Base-by-base conservation (phyloP, 495 filamentous ascomycete species). In the Barbatosphaeria neglecta region DNA sequence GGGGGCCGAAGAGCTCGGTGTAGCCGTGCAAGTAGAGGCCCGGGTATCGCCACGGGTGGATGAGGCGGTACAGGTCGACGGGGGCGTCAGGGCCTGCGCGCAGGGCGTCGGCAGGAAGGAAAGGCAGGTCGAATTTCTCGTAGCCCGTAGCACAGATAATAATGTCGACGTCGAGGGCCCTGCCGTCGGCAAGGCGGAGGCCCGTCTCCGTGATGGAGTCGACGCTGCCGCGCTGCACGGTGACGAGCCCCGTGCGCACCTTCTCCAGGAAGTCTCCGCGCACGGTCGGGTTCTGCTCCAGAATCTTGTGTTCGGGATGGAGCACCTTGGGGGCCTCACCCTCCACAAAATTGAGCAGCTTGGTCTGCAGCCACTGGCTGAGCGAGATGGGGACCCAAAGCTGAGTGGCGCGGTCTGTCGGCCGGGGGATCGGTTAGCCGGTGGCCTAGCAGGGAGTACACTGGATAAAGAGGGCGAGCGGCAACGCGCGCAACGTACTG, bases 111-210 rank as follows among this genome's bases (percentile, higher is more conserved):
- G 41, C 2, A 19, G 41, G 41, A 15, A 51, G 45, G 51, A 46
- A 51, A 10, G 51, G 47, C 27, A 54, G 25, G 33, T 46, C 27
- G 45, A 41, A 40, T 35, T 16, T 31, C 25, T 46, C 22, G 43
- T 59, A 59, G 24, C 53, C 52, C 2, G 53, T 61, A 16, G 51
- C 53, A 9, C 28, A 46, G 37, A 55, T 55, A 39, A 59, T 47
- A 17, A 53, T 46, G 41, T 58, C 55, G 15, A 47, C 52, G 41
- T 58, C 52, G 19, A 61, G 31, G 6, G 13, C 18, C 15, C 28
- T 44, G 13, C 50, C 33, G 20, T 50, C 43, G 27, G 37, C 41
- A 9, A 61, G 52, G 35, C n/a, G 15, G 11, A 56, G 43, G 15
- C 46, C 46, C 4, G 18, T 47, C 31, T 49, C 38, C 10, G 35